Base-by-base conservation (phyloP, 805 yeast species). In the Osmozyma mogii region DNA sequence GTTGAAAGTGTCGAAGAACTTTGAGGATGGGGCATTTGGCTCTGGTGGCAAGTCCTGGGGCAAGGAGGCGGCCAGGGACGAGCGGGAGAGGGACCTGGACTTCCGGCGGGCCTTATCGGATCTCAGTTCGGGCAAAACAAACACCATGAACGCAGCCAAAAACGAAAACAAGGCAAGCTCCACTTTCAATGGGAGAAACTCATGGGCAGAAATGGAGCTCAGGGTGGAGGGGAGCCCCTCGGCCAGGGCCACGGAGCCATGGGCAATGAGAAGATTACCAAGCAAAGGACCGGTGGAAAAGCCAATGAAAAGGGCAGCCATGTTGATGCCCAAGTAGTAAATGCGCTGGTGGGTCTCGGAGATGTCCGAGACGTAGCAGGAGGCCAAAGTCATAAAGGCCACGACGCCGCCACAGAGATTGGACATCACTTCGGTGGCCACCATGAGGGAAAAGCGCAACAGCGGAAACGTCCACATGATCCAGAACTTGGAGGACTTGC, bases 341-440 rank as follows among this genome's bases (percentile, higher is more conserved):
- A 74, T 68, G 37, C 94, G 58, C 32, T 70, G 63, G 19, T 61
- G 65, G 1, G 83, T 69, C 13, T 75, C 78, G 5, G 76, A 77
- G 22, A 84, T 74, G 55, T 85, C 95, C 4, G 84, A 63, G 11
- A 82, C 65, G 47, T 84, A 85, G 36, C 88, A 72, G 46, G 78
- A 78, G 9, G 74, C 58, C 17, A 80, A 55, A 7, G 79, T 72
- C 29, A 80, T 44, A 19, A 78, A 43, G 5, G 77, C 65, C 35
- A 73, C 52, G 6, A 68, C 28, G 0, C 85, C 80, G 15, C 95
- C 95, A n/a, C 78, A 70, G 3, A 68, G 30, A 15, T 75, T 64
- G 17, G 64, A 66, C 2, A 78, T 20, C 1, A 68, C 34, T 9
- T 65, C 65, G 3, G 71, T 56, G 0, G 65, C 19, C 1, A 80